Conservation (phyloP, 140 eudicot species). For the Cichorium intybus region DNA sequence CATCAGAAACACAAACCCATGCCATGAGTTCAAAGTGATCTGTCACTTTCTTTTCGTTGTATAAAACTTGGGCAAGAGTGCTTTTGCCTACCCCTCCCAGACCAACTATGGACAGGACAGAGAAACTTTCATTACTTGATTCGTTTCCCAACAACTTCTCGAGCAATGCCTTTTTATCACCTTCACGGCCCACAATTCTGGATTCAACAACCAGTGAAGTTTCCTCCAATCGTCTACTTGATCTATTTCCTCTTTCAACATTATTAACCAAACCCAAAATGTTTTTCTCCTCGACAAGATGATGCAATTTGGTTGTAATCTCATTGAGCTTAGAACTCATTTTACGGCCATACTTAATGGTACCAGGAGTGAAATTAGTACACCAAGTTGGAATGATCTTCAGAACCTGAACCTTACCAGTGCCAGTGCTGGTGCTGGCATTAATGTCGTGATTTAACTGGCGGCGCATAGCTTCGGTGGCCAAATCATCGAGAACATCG, state of each 20-base stretch:
- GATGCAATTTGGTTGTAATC: conserved; percentile 5
- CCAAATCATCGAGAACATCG: conserved; percentile 7
- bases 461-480: conserved; percentile 15
- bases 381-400: neutral
- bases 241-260: neutral
- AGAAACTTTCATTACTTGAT: neutral
- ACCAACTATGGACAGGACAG: conserved; percentile 35
- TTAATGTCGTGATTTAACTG: neutral
- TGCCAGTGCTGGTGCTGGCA: neutral
- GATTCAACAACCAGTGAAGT: conserved; percentile 28
- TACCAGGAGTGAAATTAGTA: neutral
- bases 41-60: conserved; percentile 25
- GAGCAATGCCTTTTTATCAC: conserved; percentile 19
- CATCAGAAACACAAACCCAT: conserved; percentile 38
- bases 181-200: conserved; percentile 21
- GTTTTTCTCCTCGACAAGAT: conserved; percentile 1
- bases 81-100: conserved; percentile 51
- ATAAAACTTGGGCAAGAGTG: conserved; percentile 36
- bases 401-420: conserved; percentile 4
- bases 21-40: conserved; percentile 17
- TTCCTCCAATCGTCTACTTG: conserved; percentile 3
- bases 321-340: conserved; percentile 2
- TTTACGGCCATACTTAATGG: neutral
- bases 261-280: neutral
- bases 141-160: conserved; percentile 6